phyloP scores from a whole-genome alignment of 2,329 filamentous ascomycete species.

The Diaporthe citrichinensis region DNA sequence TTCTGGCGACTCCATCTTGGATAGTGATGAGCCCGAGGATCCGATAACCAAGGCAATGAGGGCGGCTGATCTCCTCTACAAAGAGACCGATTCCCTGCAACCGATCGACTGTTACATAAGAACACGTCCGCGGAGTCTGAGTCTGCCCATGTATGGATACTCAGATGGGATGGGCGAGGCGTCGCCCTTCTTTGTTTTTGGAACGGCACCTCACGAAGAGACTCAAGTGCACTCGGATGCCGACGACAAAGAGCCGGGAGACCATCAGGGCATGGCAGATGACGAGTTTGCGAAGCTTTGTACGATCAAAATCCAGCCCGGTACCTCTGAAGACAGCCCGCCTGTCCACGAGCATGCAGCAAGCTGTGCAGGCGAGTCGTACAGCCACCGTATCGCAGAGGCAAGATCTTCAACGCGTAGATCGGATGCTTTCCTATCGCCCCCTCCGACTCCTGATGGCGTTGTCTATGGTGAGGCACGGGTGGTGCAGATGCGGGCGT shows the following conservation, averaged over 20 bases:
- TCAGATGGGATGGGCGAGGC: slow-evolving; percentile 59
- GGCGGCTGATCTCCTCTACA: slow-evolving; percentile 70
- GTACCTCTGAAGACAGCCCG: neutral
- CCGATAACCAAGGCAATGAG: slow-evolving; percentile 69
- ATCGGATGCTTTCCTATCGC: slow-evolving; percentile 51
- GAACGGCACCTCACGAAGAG: slow-evolving; percentile 46
- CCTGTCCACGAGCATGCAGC: slow-evolving; percentile 44
- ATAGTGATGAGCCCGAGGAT: slow-evolving; percentile 53
- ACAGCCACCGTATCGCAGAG: slow-evolving; percentile 41
- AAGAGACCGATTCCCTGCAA: slow-evolving; percentile 68
- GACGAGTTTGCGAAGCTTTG: neutral
- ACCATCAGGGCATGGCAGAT: neutral
- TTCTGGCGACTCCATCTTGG: slow-evolving; percentile 37
- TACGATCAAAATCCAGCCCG: neutral
- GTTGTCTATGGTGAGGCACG: slow-evolving; percentile 58
- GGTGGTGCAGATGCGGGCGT: slow-evolving; percentile 53
- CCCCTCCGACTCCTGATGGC: slow-evolving; percentile 52
- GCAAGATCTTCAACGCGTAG: slow-evolving; percentile 43
- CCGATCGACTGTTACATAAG: slow-evolving; percentile 57
- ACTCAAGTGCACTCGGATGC: neutral
- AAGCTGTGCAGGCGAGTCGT: slow-evolving; percentile 54
- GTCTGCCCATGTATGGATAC: slow-evolving; percentile 62
- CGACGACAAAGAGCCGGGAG: neutral
- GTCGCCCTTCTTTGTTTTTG: slow-evolving; percentile 65
- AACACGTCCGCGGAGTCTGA: slow-evolving; percentile 62